Base-by-base conservation (phyloP, 257 asterid genomes). In the Solanum virginianum region DNA sequence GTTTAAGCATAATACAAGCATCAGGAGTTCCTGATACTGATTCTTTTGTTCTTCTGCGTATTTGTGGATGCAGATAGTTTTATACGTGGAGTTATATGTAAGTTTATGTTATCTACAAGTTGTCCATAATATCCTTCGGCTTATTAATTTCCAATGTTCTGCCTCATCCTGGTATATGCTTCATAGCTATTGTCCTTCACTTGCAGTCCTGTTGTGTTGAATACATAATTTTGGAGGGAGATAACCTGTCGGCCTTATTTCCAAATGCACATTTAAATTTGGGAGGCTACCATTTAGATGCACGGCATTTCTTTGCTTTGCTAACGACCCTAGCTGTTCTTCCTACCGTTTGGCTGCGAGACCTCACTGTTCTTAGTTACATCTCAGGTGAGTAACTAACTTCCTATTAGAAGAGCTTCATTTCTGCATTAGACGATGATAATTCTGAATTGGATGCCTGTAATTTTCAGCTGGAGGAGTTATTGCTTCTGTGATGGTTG, bases 181-280 rank as follows among this genome's bases (percentile, higher is more conserved):
- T 41, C 75, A 43, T 45, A 22, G 15, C 45, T 18, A 4, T 49
- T 83, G 41, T 57, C 80, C 65, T 85, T 29, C 55, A 51, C 83
- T 83, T 84, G 86, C 95, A 95, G 99, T 97, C 98, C 53, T 90
- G 96, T 87, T 95, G 99, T 63, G 93, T 97, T 43, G 99, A 97
- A 83, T 93, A 93, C 84, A 93, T 97, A 83, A 97, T 94, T 82
- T 86, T 97, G 91, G 99, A 97, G 89, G 90, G 98, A 26, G 99
- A 97, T 85, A 97, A 97, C 84, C 84, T 97, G 87, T 91, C 99
- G 8, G 93, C 97, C 43, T 86, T 97, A 88, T 97, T 95, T 88
- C 99, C 99, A 4, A 91, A 92, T 82, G 96, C 93, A 12, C 98
- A 94, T 86, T 59, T 95, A 62, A 92, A 86, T 86, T 65, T 94